Percentiles rank a stretch among this genome's conserved stretches.
phyloP scores from a whole-genome alignment of 805 yeast genomes.

The Citeromyces matritensis region DNA sequence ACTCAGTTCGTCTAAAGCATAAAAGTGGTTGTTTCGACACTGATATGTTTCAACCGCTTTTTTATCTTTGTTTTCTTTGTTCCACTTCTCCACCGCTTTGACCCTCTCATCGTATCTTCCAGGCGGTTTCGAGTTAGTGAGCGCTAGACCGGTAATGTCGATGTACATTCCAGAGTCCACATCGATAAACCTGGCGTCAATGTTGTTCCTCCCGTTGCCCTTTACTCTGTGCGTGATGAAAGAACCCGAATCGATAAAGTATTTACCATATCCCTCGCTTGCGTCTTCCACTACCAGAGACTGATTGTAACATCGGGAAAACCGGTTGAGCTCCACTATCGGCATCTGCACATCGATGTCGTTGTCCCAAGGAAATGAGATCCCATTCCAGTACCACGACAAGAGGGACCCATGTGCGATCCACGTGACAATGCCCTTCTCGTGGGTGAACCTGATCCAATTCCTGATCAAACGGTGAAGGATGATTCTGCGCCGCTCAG shows the following conservation, averaged over 20 bases:
- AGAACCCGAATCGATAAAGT: slow-evolving; percentile 21
- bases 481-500: slow-evolving; percentile 16
- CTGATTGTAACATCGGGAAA: slow-evolving; percentile 26
- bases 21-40: slow-evolving; percentile 45
- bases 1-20: slow-evolving; percentile 27
- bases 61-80: not conserved
- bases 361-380: slow-evolving; percentile 39
- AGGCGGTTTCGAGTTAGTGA: slow-evolving; percentile 4
- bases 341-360: slow-evolving; percentile 38
- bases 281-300: slow-evolving; percentile 23
- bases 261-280: slow-evolving; percentile 14
- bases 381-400: slow-evolving; percentile 47
- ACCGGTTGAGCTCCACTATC: slow-evolving; percentile 30
- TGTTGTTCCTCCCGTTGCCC: slow-evolving; percentile 47
- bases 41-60: slow-evolving; percentile 4
- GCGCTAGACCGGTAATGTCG: slow-evolving; percentile 23
- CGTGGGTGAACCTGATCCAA: slow-evolving; percentile 27
- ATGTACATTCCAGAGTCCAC: slow-evolving; percentile 29
- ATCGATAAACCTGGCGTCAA: slow-evolving; percentile 43
- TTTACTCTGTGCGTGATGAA: slow-evolving; percentile 37
- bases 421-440: slow-evolving; percentile 33
- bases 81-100: too few species aligned
- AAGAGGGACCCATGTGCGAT: slow-evolving; percentile 45
- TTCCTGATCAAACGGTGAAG: slow-evolving; percentile 28
- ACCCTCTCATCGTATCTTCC: slow-evolving; percentile 2